These are phyloP conservation scores for Leishmania mexicana DNA, from an alignment of 208 protist species.

Conservation along the genomic window DNA sequence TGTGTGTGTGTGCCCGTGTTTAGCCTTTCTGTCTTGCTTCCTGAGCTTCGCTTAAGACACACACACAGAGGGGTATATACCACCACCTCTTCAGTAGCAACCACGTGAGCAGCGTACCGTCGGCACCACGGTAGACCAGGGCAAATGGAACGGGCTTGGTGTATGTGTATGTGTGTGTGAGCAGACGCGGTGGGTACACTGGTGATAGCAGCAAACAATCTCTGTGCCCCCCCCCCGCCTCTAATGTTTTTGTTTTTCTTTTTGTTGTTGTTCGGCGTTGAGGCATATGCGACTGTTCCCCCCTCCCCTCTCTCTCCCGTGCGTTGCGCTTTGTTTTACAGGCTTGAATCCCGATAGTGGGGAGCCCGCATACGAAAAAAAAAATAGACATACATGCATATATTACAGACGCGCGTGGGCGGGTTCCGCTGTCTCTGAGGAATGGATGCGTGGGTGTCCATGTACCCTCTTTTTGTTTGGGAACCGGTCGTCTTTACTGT, in stretches of 20 bases:
- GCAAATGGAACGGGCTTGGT: background rate
- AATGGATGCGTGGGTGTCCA: background rate
- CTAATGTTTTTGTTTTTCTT: background rate
- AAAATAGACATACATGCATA: too few species aligned
- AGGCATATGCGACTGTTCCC: background rate
- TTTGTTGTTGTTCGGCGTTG: background rate
- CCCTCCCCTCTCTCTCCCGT: background rate
- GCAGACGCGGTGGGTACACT: background rate
- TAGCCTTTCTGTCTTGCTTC: background rate
- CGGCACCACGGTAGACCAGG: background rate
- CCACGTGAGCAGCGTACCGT: background rate
- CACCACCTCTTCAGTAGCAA: background rate
- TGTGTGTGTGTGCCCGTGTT: background rate
- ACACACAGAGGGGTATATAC: background rate
- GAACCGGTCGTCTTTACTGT: background rate
- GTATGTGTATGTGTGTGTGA: background rate
- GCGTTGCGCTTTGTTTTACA: background rate
- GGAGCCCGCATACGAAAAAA: background rate
- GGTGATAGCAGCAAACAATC: background rate
- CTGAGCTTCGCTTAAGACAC: background rate
- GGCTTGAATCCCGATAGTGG: background rate
- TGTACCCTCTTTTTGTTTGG: background rate
- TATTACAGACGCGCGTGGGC: background rate
- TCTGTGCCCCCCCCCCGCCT: background rate
- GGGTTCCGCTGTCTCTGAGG: background rate